phyloP scores from a whole-genome alignment of 2,329 filamentous ascomycete genomes.

The Alternaria triticina region DNA sequence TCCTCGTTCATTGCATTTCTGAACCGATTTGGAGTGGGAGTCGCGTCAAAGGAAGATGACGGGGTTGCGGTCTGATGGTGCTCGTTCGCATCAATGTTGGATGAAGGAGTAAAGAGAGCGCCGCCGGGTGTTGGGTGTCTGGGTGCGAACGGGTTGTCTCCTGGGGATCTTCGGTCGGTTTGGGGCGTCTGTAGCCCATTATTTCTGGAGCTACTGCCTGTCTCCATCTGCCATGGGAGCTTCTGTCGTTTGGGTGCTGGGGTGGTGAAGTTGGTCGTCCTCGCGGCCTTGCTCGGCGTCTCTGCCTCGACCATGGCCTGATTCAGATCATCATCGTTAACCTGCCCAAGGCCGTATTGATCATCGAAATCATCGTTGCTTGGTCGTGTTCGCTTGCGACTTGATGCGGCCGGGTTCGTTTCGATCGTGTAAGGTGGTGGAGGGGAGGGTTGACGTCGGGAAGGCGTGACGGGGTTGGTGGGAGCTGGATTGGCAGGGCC shows the following conservation, averaged over 20 bases:
- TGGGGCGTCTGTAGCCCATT: conserved; percentile 38
- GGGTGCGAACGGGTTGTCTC: conserved; percentile 21
- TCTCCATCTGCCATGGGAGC: conserved; percentile 49
- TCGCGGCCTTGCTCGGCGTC: conserved; percentile 52
- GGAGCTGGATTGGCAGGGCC: not conserved
- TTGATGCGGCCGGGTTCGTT: conserved; percentile 10
- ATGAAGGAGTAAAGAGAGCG: conserved; percentile 29
- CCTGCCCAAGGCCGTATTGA: conserved; percentile 43
- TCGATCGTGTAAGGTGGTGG: conserved; percentile 26
- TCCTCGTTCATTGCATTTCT: conserved; percentile 25
- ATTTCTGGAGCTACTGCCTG: conserved; percentile 5
- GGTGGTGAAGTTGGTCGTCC: conserved; percentile 48
- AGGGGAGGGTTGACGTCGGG: conserved; percentile 24
- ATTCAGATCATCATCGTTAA: conserved; percentile 41
- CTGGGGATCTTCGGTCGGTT: conserved; percentile 17
- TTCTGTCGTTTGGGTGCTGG: conserved; percentile 39
- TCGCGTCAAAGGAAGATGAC: conserved; percentile 32
- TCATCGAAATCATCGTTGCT: conserved; percentile 36
- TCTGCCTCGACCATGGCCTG: conserved; percentile 34
- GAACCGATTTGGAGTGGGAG: conserved; percentile 44
- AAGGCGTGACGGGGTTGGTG: conserved; percentile 17
- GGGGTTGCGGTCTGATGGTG: conserved; percentile 18
- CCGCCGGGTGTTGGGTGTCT: conserved; percentile 2
- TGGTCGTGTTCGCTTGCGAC: conserved; percentile 40
- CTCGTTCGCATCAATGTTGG: conserved; percentile 13